Base-by-base conservation (phyloP, 768 basidiomycete species). In the Tulasnella sp. region DNA sequence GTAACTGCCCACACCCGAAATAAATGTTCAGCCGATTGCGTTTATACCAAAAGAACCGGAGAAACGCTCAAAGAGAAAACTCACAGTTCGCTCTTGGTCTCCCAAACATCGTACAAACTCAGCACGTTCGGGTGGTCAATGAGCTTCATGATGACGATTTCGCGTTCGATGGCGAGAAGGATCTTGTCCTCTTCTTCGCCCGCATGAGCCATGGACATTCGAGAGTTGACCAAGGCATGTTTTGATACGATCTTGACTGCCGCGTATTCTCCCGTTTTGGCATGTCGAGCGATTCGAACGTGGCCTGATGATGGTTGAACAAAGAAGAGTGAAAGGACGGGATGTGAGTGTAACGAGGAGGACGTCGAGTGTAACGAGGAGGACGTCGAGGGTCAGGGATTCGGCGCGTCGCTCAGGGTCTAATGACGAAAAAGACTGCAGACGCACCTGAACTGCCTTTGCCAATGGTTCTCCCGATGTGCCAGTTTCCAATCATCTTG, bases 141-240 rank as follows among this genome's bases (percentile, higher is more conserved):
- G 78, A 97, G 89, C 83, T 97, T 99, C 96, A 99, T 96, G 81
- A 97, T 91, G 77, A 96, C 94, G 72, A 97, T 97, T 83, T 99
- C 96, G 78, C 95, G 89, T 82, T 97, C 93, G 78, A 97, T 90
- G 69, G 91, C 89, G 77, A 93, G 88, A 78, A 91, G 87, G 77
- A 88, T 89, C 79, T 91, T 91, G 80, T 94, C 93, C 15, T 91
- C 87, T 78, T 92, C 89, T 76, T 91, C 91, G 17, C 87, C 90
- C 15, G 91, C 87, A 70, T 89, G 88, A 70, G 88, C 86, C 77
- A 93, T 85, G 31, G 91, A 92, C 34, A 88, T 86, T 49, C 88
- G 87, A 69, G 92, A 92, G 74, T 86, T 86, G 76, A 92, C 83
- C 76, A 91, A 83, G 73, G 86, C 84, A 37, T 85, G 85, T 83